Conservation (phyloP, 192 early-diverging fungal species). For the Podila horticola region DNA sequence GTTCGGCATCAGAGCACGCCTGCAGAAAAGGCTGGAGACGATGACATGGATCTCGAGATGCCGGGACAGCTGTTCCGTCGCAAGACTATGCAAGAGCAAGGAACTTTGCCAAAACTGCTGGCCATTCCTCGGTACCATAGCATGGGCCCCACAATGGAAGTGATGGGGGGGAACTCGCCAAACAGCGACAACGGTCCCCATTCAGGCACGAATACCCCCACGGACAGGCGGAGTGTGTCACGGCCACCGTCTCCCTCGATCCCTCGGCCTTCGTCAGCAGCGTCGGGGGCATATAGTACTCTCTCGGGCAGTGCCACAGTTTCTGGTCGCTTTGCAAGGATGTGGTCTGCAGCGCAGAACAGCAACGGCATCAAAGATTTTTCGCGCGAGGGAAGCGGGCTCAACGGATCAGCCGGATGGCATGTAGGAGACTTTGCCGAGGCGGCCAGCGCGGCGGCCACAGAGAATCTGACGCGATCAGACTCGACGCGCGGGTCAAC, state of each 20-base stretch:
- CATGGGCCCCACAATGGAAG: slow-evolving; percentile 17
- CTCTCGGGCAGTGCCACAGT: slow-evolving; percentile 35
- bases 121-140: slow-evolving; percentile 18
- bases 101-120: neutral
- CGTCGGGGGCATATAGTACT: neutral
- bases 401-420: slow-evolving; percentile 13
- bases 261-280: neutral
- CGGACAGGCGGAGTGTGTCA: neutral
- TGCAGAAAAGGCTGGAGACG: slow-evolving; percentile 10
- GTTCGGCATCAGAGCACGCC: no score
- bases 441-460: slow-evolving; percentile 13
- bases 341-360: slow-evolving; percentile 20
- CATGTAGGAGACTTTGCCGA: slow-evolving; percentile 38
- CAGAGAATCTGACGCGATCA: slow-evolving; percentile 8
- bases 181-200: neutral
- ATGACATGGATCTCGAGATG: slow-evolving; percentile 21
- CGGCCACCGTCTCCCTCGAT: neutral
- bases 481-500: slow-evolving; percentile 1
- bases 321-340: slow-evolving; percentile 31
- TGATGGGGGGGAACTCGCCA: neutral
- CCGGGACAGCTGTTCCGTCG: slow-evolving; percentile 33
- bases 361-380: slow-evolving; percentile 4
- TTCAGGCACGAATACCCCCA: neutral
- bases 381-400: slow-evolving; percentile 3
- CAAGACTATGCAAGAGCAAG: slow-evolving; percentile 25